Evolutionary conservation across 768 basidiomycete genomes (phyloP), one percentile per base, ranked within the genome.

Genomic region (Russula sp.): DNA sequence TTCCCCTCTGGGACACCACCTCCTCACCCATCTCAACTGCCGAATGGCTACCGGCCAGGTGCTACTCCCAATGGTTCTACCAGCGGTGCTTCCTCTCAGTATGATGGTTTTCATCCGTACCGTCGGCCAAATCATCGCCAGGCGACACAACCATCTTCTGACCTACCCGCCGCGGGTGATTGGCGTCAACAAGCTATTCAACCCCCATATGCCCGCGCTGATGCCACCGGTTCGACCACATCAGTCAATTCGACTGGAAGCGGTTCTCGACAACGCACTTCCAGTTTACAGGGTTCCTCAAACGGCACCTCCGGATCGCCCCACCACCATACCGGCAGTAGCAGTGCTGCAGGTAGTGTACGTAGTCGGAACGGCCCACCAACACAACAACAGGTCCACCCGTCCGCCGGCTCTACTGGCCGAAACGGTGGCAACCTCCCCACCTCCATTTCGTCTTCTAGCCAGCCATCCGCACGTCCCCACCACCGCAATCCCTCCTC

Each of bases 21-120:
- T 35, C 83, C 84, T 0, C 83, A 82, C 57, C 79, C 70, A 4
- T 69, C 74, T 43, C 77, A 76, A 64, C 78, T 80, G 54, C 75
- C 78, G 65, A 73, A 72, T 65, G 71, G 72, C 75, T 80, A 67
- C 50, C 73, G 76, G 0, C 65, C 75, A 1, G 70, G 70, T 36
- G 60, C 67, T 14, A 60, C 43, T 60, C 58, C 65, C 74, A 75
- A 56, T 70, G 69, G 34, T 69, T 67, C 59, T 75, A 74, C 60
- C 69, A 73, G 36, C 66, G 69, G 25, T 80, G 78, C 59, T 77
- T 77, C 69, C 36, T 66, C 1, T 65, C 70, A 57, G 41, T 78
- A 79, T 61, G 77, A 77, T 39, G 89, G 87, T 32, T 92, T 84
- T 70, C 89, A 91, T 71, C 90, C 90, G 58, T 91, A 91, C 78